These are phyloP conservation scores for Neurospora hispaniola DNA, from an alignment of 495 filamentous ascomycete species.

Conservation along the genomic window DNA sequence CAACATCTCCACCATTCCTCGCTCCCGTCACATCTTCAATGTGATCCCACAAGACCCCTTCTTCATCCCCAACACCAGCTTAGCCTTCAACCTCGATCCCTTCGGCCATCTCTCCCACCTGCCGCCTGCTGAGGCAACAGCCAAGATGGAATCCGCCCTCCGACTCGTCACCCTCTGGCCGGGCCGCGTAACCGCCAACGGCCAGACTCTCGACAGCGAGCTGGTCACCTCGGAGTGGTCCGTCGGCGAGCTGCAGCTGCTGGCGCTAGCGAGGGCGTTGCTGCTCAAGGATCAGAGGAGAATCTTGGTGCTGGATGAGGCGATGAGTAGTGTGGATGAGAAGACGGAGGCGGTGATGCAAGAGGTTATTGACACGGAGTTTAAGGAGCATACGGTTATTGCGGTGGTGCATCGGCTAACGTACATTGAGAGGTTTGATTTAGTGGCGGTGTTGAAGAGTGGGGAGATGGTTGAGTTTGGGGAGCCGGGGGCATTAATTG, in stretches of 20 bases:
- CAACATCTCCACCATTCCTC: constrained; percentile 60
- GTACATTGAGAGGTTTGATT: constrained; percentile 31
- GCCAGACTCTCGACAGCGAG: constrained; percentile 29
- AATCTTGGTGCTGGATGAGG: constrained; percentile 24
- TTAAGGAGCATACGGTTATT: constrained; percentile 31
- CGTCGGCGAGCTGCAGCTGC: constrained; percentile 52
- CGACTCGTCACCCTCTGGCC: constrained; percentile 2
- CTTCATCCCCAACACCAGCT: constrained; percentile 32
- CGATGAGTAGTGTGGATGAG: constrained; percentile 27
- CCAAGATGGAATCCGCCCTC: background rate
- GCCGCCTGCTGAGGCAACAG: constrained; percentile 8
- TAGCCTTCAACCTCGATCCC: constrained; percentile 31
- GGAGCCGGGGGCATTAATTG: constrained; percentile 15
- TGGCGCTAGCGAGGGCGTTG: constrained; percentile 49
- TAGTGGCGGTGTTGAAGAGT: constrained; percentile 29
- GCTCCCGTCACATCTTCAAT: constrained; percentile 3
- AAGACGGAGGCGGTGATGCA: constrained; percentile 31
- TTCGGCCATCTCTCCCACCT: background rate
- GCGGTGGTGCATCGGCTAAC: constrained; percentile 32
- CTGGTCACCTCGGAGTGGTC: constrained; percentile 41
- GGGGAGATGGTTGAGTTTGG: constrained; percentile 29
- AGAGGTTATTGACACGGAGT: constrained; percentile 28
- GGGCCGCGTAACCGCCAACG: background rate
- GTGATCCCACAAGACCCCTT: constrained; percentile 44
- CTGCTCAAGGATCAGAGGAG: constrained; percentile 22